Evolutionary conservation across 306 rosid species (phyloP).

Genomic region (Cicer yamashitae): DNA sequence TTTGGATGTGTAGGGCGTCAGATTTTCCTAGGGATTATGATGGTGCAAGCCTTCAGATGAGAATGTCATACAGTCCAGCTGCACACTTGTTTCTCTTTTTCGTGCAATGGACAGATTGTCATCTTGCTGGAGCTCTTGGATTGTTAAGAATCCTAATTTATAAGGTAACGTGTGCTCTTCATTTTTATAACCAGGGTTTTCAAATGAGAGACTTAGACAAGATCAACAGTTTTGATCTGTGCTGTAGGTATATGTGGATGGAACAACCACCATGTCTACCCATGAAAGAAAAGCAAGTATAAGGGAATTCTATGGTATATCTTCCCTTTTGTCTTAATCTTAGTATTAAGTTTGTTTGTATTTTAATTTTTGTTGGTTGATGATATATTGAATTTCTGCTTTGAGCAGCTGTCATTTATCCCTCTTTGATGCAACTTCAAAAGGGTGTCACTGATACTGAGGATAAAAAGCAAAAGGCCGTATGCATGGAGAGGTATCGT

Average conservation of each 20-base stretch:
- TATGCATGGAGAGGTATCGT: conserved; percentile 89
- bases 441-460: conserved; percentile 82
- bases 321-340: not conserved
- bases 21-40: conserved; percentile 82
- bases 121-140: conserved; percentile 94
- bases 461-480: conserved; percentile 85
- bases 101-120: conserved; percentile 92
- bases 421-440: conserved; percentile 86
- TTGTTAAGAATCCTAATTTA: conserved; percentile 83
- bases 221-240: conserved; percentile 42
- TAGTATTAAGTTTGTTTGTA: not conserved
- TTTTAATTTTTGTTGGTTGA: conserved; percentile 31
- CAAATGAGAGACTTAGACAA: conserved; percentile 41
- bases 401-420: conserved; percentile 81
- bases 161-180: conserved; percentile 55
- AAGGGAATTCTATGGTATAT: conserved; percentile 95
- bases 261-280: conserved; percentile 96
- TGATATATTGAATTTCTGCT: conserved; percentile 44
- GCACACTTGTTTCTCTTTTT: conserved; percentile 86
- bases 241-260: conserved; percentile 91
- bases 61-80: conserved; percentile 93
- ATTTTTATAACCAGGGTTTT: conserved; percentile 18
- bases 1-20: conserved; percentile 67
- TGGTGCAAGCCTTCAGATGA: conserved; percentile 94
- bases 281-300: conserved; percentile 95